Percentiles rank a stretch among this genome's conserved stretches.
Evolutionary conservation across 306 rosid genomes (phyloP).

Genomic region (Rosa rugosa): DNA sequence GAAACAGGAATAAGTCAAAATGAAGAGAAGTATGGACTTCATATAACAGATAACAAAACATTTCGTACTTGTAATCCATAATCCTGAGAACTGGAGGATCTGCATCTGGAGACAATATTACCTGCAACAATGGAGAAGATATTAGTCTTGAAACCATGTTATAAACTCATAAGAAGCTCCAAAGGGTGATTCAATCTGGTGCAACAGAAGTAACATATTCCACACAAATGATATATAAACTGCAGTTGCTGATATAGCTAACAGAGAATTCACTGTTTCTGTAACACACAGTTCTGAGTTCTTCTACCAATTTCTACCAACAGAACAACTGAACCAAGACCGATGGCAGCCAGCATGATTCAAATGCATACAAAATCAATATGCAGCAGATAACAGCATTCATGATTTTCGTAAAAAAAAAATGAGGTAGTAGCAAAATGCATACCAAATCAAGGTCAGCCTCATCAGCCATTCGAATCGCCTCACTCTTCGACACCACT

Average conservation of each 20-base stretch:
- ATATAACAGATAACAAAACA: neutral
- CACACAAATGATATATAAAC: neutral
- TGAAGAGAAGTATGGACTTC: neutral
- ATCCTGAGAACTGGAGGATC: constrained; percentile 96
- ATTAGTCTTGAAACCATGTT: neutral
- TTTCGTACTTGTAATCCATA: constrained; percentile 81
- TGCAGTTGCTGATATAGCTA: neutral
- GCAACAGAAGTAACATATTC: neutral
- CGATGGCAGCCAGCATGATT: no score
- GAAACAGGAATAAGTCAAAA: neutral
- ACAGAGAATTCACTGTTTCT: neutral
- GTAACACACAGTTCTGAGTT: neutral
- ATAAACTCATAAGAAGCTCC: constrained; percentile 13
- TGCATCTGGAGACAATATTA: constrained; percentile 85
- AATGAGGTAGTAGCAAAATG: neutral
- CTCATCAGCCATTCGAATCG: constrained; percentile 70
- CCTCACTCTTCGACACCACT: constrained; percentile 63
- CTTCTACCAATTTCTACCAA: no score
- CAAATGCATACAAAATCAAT: neutral
- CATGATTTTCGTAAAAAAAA: neutral
- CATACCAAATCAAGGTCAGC: constrained; percentile 85
- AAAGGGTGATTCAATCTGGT: neutral
- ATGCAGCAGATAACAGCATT: neutral
- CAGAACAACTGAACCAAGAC: no score
- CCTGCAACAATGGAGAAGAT: constrained; percentile 48